These are phyloP conservation scores for Bullera alba DNA, from an alignment of 768 basidiomycete genomes.

Conservation along the genomic window DNA sequence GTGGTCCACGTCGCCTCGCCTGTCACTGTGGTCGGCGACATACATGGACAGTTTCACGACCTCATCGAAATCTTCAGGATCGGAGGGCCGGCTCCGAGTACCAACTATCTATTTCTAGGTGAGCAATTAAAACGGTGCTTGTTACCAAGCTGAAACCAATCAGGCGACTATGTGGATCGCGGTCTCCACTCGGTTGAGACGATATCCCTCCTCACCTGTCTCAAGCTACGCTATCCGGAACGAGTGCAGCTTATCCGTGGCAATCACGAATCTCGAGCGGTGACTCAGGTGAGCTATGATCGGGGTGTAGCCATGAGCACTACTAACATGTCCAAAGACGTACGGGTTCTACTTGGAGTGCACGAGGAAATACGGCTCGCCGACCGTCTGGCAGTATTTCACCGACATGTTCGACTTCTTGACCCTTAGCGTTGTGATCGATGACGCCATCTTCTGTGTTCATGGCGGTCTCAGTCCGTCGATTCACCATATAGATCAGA, in stretches of 20 bases:
- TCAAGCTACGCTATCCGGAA: slow-evolving; percentile 94
- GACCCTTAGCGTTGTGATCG: slow-evolving; percentile 93
- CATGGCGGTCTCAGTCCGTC: slow-evolving; percentile 98
- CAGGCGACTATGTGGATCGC: slow-evolving; percentile 97
- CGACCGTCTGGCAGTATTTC: slow-evolving; percentile 97
- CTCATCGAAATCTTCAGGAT: slow-evolving; percentile 98
- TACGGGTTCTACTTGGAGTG: slow-evolving; percentile 99
- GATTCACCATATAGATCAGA: slow-evolving; percentile 98
- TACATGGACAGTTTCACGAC: slow-evolving; percentile 99
- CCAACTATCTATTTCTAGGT: slow-evolving; percentile 98
- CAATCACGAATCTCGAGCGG: slow-evolving; percentile 95
- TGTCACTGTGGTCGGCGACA: slow-evolving; percentile 97
- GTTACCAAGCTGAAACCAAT: neutral
- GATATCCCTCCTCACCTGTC: slow-evolving; percentile 89
- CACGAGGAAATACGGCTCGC: slow-evolving; percentile 89
- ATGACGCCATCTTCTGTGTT: slow-evolving; percentile 98
- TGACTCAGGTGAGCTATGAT: slow-evolving; percentile 75
- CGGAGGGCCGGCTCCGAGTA: slow-evolving; percentile 91
- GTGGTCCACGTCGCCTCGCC: slow-evolving; percentile 95
- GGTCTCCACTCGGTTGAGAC: slow-evolving; percentile 98
- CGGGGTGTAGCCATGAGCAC: slow-evolving; percentile 27
- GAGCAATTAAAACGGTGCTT: slow-evolving; percentile 42
- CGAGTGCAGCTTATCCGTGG: slow-evolving; percentile 93
- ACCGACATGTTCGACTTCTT: slow-evolving; percentile 99
- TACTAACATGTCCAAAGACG: slow-evolving; percentile 56